These are phyloP conservation scores for Candida saitoana DNA, from an alignment of 805 yeast genomes.

Conservation along the genomic window DNA sequence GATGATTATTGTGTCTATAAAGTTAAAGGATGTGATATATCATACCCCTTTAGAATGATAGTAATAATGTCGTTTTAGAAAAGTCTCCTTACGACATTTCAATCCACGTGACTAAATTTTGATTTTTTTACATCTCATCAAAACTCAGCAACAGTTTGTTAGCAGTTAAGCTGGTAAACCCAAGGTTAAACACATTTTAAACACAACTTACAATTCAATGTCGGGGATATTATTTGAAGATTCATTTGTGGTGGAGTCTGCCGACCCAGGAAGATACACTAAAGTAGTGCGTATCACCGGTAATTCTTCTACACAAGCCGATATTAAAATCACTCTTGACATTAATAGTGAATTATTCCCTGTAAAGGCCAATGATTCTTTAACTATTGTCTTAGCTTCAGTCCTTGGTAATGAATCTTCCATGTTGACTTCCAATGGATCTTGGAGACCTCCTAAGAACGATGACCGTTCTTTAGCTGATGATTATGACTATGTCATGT, in stretches of 20 bases:
- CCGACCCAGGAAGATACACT: constrained; percentile 87
- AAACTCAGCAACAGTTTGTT: too few species aligned
- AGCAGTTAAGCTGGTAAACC: too few species aligned
- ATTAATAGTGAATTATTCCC: constrained; percentile 91
- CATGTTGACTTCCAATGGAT: constrained; percentile 49
- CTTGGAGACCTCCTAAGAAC: constrained; percentile 81
- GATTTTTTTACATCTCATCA: too few species aligned
- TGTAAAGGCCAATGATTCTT: constrained; percentile 65
- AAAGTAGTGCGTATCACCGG: constrained; percentile 88
- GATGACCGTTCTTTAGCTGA: constrained; percentile 87
- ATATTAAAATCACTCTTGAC: constrained; percentile 80
- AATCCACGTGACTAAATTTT: too few species aligned
- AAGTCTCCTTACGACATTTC: too few species aligned
- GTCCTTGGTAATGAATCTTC: constrained; percentile 51
- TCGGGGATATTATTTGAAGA: constrained; percentile 83
- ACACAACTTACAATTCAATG: too few species aligned
- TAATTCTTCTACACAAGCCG: constrained; percentile 74
- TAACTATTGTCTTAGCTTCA: constrained; percentile 84
- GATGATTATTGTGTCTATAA: too few species aligned
- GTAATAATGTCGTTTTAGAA: too few species aligned
- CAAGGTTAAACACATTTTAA: too few species aligned
- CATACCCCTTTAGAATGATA: too few species aligned
- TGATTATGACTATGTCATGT: constrained; percentile 97
- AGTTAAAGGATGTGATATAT: too few species aligned
- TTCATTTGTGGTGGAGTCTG: constrained; percentile 77